These are phyloP conservation scores for Colletotrichum liriopes DNA, from an alignment of 2,329 filamentous ascomycete species.

Conservation along the genomic window DNA sequence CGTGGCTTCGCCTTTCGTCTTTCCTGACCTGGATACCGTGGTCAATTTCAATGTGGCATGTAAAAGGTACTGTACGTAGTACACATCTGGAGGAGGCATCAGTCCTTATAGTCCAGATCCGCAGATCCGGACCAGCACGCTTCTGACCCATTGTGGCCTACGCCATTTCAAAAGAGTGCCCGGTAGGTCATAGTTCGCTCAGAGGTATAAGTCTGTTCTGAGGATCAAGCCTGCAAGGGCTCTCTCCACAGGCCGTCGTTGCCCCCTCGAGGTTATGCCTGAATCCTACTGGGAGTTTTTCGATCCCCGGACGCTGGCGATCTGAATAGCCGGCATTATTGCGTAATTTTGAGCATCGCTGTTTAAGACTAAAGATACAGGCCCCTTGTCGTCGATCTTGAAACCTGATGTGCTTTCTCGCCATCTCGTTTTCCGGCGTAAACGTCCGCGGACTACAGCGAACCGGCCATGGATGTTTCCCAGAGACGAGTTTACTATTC, in stretches of 20 bases:
- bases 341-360: slow-evolving; percentile 4
- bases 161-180: slow-evolving; percentile 20
- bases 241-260: neutral
- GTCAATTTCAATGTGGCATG: slow-evolving; percentile 22
- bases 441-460: slow-evolving; percentile 1
- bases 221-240: slow-evolving; percentile 31
- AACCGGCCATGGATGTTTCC: neutral
- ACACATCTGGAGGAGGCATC: neutral
- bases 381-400: slow-evolving; percentile 36
- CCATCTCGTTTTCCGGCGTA: slow-evolving; percentile 7
- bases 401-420: slow-evolving; percentile 5
- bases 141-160: neutral
- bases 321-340: slow-evolving; percentile 10
- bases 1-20: slow-evolving; percentile 8
- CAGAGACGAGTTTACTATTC: no score
- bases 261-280: neutral
- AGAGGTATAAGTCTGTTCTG: slow-evolving; percentile 7
- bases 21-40: slow-evolving; percentile 11
- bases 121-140: slow-evolving; percentile 4
- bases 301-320: slow-evolving; percentile 2
- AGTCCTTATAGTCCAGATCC: slow-evolving; percentile 9
- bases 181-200: slow-evolving; percentile 24
- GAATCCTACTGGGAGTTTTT: slow-evolving; percentile 1
- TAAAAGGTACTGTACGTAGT: neutral
- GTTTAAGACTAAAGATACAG: neutral